Evolutionary conservation across 108 stramenopile species (phyloP), one percentile per base, ranked within the genome.

Genomic region (Seminavis robusta): DNA sequence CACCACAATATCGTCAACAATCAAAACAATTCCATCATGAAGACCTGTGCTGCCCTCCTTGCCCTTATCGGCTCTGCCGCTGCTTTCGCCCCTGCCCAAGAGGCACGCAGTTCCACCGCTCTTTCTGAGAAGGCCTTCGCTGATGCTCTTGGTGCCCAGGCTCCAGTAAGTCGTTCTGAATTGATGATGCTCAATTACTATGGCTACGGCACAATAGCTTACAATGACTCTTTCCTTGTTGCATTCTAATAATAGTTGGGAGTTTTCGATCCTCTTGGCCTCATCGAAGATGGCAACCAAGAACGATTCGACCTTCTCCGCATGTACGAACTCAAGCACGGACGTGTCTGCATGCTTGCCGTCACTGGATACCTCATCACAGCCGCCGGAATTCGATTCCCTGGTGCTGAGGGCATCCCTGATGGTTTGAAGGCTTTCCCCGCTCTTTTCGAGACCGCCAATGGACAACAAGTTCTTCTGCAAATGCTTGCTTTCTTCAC

Each of bases 111-210:
- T n/a, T n/a, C n/a, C n/a, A n/a, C n/a, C n/a, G n/a, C n/a, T n/a
- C n/a, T n/a, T n/a, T n/a, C n/a, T n/a, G n/a, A n/a, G n/a, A n/a
- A n/a, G n/a, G n/a, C 75, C 49, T 76, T 88, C 68, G 79, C 73
- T 54, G 58, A 67, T 38, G 91, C 88, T 36, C 66, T 95, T 59
- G 94, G 94, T 56, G 90, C 77, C 25, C 88, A 90, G 64, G 52
- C 77, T 44, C 94, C 94, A 32, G 56, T 73, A 69, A 53, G 68
- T 61, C 19, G 33, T 10, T 43, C 29, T 24, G 13, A n/a, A 10
- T 29, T 37, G 41, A 19, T 43, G 33, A 13, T 15, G 8, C n/a
- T n/a, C n/a, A n/a, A n/a, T n/a, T n/a, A n/a, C n/a, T n/a, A n/a
- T n/a, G n/a, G n/a, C n/a, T n/a, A 16, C 17, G 43, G n/a, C 7